Evolutionary conservation across 2,329 filamentous ascomycete genomes (phyloP).

Genomic region (Escovopsis weberi): DNA sequence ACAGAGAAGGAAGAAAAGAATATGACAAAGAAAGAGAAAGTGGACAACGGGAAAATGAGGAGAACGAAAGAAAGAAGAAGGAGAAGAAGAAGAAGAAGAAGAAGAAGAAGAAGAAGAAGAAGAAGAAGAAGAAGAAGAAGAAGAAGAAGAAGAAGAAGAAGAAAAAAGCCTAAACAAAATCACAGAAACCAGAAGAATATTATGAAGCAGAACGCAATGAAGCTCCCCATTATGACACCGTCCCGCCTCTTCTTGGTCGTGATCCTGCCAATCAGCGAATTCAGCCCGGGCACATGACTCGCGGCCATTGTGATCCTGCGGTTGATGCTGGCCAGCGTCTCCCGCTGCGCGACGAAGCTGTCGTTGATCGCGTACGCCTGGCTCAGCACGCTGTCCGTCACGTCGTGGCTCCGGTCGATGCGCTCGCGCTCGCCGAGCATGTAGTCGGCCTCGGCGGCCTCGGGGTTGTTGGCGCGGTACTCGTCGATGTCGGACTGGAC

Average conservation of each 20-base stretch:
- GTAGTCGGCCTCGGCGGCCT: slow-evolving; percentile 80
- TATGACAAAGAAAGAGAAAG: too few species aligned
- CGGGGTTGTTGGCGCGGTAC: slow-evolving; percentile 71
- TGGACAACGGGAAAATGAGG: too few species aligned
- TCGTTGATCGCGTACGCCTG: slow-evolving; percentile 97
- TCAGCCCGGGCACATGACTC: slow-evolving; percentile 84
- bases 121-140: too few species aligned
- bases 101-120: too few species aligned
- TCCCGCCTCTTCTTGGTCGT: slow-evolving; percentile 90
- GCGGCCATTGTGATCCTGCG: slow-evolving; percentile 79
- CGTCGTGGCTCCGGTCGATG: slow-evolving; percentile 78
- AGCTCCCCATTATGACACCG: slow-evolving; percentile 79
- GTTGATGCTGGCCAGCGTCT: slow-evolving; percentile 80
- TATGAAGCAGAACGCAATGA: slow-evolving; percentile 86
- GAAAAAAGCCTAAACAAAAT: slow-evolving; percentile 10
- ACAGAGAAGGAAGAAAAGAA: too few species aligned
- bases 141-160: too few species aligned
- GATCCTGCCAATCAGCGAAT: slow-evolving; percentile 81
- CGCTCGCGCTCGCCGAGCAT: slow-evolving; percentile 82
- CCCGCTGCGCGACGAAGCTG: slow-evolving; percentile 72
- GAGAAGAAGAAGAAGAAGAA: too few species aligned
- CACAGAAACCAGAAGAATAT: slow-evolving; percentile 68
- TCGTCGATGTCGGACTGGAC: slow-evolving; percentile 86
- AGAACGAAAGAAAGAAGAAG: too few species aligned
- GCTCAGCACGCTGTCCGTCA: slow-evolving; percentile 79